Evolutionary conservation across 352 stramenopile genomes (phyloP).

Genomic region (Phytophthora fragariae): DNA sequence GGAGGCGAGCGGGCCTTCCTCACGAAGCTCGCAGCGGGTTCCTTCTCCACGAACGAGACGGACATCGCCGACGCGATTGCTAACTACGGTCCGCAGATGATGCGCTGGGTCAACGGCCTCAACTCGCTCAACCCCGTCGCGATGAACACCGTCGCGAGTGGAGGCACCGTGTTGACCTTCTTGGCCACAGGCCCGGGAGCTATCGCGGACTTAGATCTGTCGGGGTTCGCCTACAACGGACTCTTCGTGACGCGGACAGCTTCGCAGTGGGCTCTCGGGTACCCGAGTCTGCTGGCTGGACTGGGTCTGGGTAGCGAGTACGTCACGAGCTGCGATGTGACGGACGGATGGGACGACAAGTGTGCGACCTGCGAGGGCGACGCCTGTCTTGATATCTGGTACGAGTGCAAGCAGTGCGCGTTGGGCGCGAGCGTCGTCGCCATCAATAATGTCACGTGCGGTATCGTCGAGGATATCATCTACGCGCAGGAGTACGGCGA

Average conservation of each 20-base stretch:
- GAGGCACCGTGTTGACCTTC: constrained; percentile 55
- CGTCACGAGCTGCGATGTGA: constrained; percentile 51
- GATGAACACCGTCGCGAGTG: constrained; percentile 60
- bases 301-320: constrained; percentile 64
- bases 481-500: constrained; percentile 51
- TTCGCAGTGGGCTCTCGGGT: constrained; percentile 72
- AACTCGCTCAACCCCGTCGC: constrained; percentile 76
- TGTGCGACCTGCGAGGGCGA: constrained; percentile 50
- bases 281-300: constrained; percentile 73
- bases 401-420: constrained; percentile 51
- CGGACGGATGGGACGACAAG: constrained; percentile 43
- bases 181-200: constrained; percentile 35
- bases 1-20: constrained; percentile 66
- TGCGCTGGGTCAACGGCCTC: constrained; percentile 81
- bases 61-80: constrained; percentile 39
- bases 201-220: constrained; percentile 54
- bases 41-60: constrained; percentile 46
- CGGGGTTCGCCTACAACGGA: constrained; percentile 80
- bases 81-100: constrained; percentile 61
- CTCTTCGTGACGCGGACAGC: constrained; percentile 63
- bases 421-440: constrained; percentile 44
- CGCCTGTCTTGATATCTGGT: constrained; percentile 44
- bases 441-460: constrained; percentile 58
- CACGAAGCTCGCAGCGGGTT: constrained; percentile 48
- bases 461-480: constrained; percentile 46